phyloP scores from a whole-genome alignment of 1,284 basidiomycete genomes.

The Ganoderma lingzhi region DNA sequence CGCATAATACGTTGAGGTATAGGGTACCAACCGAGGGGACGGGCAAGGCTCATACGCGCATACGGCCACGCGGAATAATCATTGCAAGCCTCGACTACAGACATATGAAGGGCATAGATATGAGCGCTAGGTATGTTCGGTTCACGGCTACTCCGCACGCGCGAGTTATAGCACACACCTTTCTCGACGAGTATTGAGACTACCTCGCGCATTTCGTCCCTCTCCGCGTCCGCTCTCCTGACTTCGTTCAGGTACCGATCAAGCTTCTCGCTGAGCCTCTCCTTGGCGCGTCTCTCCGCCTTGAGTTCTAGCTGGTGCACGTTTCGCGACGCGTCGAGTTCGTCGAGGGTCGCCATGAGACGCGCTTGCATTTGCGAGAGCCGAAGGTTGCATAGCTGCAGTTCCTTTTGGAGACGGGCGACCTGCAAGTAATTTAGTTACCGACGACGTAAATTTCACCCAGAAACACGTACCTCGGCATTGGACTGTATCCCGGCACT shows the following conservation, averaged over 20 bases:
- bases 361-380: constrained; percentile 56
- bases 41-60: constrained; percentile 53
- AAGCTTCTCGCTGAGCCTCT: constrained; percentile 49
- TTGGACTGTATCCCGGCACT: neutral
- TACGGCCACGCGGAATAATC: constrained; percentile 61
- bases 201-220: constrained; percentile 61
- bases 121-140: constrained; percentile 19
- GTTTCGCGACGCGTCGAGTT: constrained; percentile 54
- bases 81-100: constrained; percentile 59
- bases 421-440: constrained; percentile 1
- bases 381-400: constrained; percentile 22
- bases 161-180: constrained; percentile 49
- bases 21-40: constrained; percentile 50
- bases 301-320: constrained; percentile 53
- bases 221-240: constrained; percentile 53
- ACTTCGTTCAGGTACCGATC: constrained; percentile 45
- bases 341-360: constrained; percentile 58
- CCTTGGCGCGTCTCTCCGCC: constrained; percentile 44
- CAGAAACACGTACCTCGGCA: constrained; percentile 16
- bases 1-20: neutral
- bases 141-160: neutral
- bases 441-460: neutral
- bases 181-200: constrained; percentile 63
- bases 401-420: constrained; percentile 21
- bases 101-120: constrained; percentile 17